Evolutionary conservation across 768 basidiomycete genomes (phyloP), one percentile per base, ranked within the genome.

Genomic region (Mycena galericulata): DNA sequence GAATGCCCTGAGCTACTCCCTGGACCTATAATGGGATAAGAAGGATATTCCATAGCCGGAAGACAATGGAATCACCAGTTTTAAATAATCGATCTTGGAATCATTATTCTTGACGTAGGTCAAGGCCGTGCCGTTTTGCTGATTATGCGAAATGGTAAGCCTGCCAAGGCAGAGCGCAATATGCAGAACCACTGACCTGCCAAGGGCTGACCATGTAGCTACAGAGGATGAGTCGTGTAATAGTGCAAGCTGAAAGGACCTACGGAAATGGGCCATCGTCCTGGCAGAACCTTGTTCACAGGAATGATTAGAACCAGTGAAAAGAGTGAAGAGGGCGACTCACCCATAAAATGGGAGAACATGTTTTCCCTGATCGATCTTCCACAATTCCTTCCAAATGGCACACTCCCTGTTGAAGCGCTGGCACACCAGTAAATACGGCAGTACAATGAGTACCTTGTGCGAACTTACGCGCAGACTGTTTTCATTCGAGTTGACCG

Each of bases 151-250:
- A 43, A 36, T 38, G 24, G 26, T 56, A 12, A 65, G 34, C 18
- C 7, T 24, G 12, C 22, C 14, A 57, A 32, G 24, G 32, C 2
- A 12, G 26, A 14, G 14, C 14, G 34, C 34, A 50, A 7, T n/a
- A 60, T 14, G 15, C 34, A 17, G 32, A 29, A 26, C 10, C 20
- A 54, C 59, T 51, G 27, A 77, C 75, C 74, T 86, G 85, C 88
- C 88, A 89, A 26, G 87, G 88, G 70, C 85, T 88, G 43, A 89
- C 83, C 78, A 89, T 86, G 68, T 86, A 88, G 36, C 87, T 88
- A n/a, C n/a, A n/a, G n/a, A n/a, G n/a, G 59, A 34, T 50, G 24
- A 40, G 20, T 26, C 24, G 54, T 10, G 32, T 76, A 12, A 72
- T 47, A 30, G 53, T 1, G 17, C 30, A 36, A 56, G 4, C 51